Conservation (phyloP, 2,329 filamentous ascomycete genomes). For the Neonectria sp. region DNA sequence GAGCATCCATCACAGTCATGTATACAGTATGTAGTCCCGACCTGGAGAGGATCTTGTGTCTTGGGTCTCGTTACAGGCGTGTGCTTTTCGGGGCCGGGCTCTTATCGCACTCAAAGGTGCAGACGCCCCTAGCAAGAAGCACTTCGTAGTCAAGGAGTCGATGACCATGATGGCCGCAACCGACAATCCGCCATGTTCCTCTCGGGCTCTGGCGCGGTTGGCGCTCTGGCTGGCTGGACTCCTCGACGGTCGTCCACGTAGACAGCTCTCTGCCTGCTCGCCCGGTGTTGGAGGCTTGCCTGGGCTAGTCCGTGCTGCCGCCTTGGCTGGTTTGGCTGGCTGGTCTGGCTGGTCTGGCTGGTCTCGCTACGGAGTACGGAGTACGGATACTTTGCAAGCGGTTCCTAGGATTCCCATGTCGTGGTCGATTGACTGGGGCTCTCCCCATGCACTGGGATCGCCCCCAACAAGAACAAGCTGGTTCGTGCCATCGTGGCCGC, state of each 20-base stretch:
- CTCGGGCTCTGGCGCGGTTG: slow-evolving; percentile 31
- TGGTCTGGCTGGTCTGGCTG: background rate
- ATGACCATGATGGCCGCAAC: slow-evolving; percentile 14
- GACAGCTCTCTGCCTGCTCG: slow-evolving; percentile 18
- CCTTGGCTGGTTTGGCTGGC: slow-evolving; percentile 11
- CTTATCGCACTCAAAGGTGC: slow-evolving; percentile 18
- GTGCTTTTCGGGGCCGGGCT: slow-evolving; percentile 8
- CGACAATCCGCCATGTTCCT: background rate
- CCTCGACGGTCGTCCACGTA: slow-evolving; percentile 28
- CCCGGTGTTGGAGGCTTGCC: slow-evolving; percentile 6
- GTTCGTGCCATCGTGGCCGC: slow-evolving; percentile 32
- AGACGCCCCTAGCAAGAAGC: background rate
- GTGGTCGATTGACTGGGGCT: slow-evolving; percentile 18
- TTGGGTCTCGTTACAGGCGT: background rate
- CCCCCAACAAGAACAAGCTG: slow-evolving; percentile 39
- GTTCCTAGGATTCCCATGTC: slow-evolving; percentile 33
- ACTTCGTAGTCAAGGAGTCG: no score
- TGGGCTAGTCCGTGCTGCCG: slow-evolving; percentile 17
- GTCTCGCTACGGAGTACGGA: no score
- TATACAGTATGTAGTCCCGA: slow-evolving; percentile 13
- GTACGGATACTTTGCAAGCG: slow-evolving; percentile 24
- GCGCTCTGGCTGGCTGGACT: slow-evolving; percentile 29
- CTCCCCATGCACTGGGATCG: slow-evolving; percentile 35
- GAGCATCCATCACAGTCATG: slow-evolving; percentile 14
- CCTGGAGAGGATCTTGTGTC: background rate